Evolutionary conservation across 2,329 filamentous ascomycete genomes (phyloP).

Genomic region (Dactylellina haptotyla): DNA sequence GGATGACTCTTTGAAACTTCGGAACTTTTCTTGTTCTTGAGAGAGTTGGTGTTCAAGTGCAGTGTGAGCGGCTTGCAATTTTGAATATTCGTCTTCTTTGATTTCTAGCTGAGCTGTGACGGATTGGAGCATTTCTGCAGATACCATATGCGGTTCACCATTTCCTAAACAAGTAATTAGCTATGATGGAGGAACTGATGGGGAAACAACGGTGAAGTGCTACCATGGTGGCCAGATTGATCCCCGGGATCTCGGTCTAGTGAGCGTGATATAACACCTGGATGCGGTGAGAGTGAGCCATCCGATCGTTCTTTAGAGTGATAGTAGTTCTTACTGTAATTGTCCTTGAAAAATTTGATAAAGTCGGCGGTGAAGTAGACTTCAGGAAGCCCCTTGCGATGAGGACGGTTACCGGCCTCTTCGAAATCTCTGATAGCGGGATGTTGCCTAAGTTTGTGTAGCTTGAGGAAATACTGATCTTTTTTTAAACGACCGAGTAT

Average conservation of each 20-base stretch:
- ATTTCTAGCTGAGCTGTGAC: slow-evolving; percentile 80
- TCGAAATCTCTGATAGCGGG: slow-evolving; percentile 88
- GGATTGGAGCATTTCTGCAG: slow-evolving; percentile 89
- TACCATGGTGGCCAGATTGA: slow-evolving; percentile 31
- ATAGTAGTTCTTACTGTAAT: slow-evolving; percentile 71
- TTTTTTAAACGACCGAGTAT: slow-evolving; percentile 80
- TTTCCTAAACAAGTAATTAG: slow-evolving; percentile 68
- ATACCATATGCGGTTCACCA: slow-evolving; percentile 86
- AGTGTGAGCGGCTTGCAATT: slow-evolving; percentile 68
- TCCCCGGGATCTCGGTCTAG: slow-evolving; percentile 40
- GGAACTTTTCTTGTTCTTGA: slow-evolving; percentile 56
- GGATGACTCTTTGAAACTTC: slow-evolving; percentile 55
- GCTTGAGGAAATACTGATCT: slow-evolving; percentile 84
- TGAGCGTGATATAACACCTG: slow-evolving; percentile 39
- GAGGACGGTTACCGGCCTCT: slow-evolving; percentile 63
- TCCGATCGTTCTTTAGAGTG: background rate
- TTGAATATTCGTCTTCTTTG: slow-evolving; percentile 71
- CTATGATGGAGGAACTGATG: background rate
- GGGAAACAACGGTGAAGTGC: background rate
- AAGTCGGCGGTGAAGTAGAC: slow-evolving; percentile 88
- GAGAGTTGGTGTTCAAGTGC: slow-evolving; percentile 66
- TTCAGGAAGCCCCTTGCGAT: slow-evolving; percentile 72
- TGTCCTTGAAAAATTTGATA: slow-evolving; percentile 94
- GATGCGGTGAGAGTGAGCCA: background rate
- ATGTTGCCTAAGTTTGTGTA: slow-evolving; percentile 80